Percentiles rank a stretch among this genome's conserved stretches.
Conservation (phyloP, 2,329 filamentous ascomycete genomes). For the Fusarium burgessii region DNA sequence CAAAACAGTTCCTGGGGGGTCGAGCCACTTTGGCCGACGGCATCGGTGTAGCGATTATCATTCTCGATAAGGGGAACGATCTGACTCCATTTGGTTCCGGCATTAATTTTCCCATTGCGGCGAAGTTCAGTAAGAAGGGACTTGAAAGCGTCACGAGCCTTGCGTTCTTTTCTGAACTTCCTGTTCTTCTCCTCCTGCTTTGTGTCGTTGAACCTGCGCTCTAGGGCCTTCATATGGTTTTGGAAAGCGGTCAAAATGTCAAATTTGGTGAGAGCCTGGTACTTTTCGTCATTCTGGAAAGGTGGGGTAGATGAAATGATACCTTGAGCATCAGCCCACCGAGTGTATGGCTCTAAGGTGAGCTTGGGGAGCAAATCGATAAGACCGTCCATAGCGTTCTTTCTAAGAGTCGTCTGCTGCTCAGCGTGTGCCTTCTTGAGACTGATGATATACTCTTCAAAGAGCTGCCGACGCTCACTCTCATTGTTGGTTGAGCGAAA, state of each 20-base stretch:
- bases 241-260: slow-evolving; percentile 95
- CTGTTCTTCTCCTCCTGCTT: slow-evolving; percentile 88
- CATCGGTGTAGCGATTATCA: slow-evolving; percentile 84
- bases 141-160: slow-evolving; percentile 85
- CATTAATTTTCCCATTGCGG: slow-evolving; percentile 83
- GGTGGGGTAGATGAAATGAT: slow-evolving; percentile 81
- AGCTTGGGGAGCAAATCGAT: slow-evolving; percentile 81
- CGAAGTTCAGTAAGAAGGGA: slow-evolving; percentile 80
- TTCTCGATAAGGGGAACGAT: slow-evolving; percentile 79
- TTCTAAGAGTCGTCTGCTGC: slow-evolving; percentile 76
- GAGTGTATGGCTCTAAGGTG: slow-evolving; percentile 90
- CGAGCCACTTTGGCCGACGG: slow-evolving; percentile 87
- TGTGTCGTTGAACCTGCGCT: slow-evolving; percentile 90
- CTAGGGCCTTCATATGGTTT: slow-evolving; percentile 91
- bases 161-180: slow-evolving; percentile 84
- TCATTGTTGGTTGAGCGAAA: slow-evolving; percentile 93
- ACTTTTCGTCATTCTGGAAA: slow-evolving; percentile 86
- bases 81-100: slow-evolving; percentile 89
- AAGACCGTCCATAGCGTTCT: slow-evolving; percentile 86
- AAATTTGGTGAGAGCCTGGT: slow-evolving; percentile 85
- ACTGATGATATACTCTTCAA: slow-evolving; percentile 90
- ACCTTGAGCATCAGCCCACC: slow-evolving; percentile 90
- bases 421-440: slow-evolving; percentile 86
- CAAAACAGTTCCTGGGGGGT: slow-evolving; percentile 93
- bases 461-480: slow-evolving; percentile 86